phyloP scores from a whole-genome alignment of 371 early-diverging fungal species.

The Mucor velutinosus region DNA sequence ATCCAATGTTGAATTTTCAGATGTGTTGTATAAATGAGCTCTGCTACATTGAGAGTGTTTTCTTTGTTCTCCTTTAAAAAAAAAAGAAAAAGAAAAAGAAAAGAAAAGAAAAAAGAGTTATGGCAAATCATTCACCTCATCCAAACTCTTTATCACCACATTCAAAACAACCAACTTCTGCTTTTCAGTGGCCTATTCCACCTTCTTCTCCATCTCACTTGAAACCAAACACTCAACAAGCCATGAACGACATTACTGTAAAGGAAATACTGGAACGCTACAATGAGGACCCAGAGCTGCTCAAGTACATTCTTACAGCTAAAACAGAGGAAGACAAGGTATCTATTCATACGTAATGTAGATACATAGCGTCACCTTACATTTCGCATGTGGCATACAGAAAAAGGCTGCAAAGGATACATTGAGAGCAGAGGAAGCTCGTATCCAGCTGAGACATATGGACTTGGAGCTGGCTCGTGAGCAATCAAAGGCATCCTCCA shows the following conservation, averaged over 20 bases:
- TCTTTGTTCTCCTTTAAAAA: constrained; percentile 2
- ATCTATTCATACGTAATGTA: neutral
- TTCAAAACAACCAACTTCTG: constrained; percentile 22
- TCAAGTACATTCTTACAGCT: constrained; percentile 41
- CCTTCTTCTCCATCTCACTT: constrained; percentile 20
- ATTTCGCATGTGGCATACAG: constrained; percentile 11
- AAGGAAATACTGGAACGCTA: constrained; percentile 45
- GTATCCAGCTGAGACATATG: constrained; percentile 40
- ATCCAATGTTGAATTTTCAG: neutral
- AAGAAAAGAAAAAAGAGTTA: neutral
- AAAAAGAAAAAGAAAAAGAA: no score
- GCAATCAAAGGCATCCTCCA: constrained; percentile 26
- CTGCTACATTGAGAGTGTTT: neutral
- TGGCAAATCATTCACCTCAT: constrained; percentile 24
- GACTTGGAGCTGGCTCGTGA: constrained; percentile 40
- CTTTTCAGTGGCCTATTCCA: constrained; percentile 45
- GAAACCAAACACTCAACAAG: neutral
- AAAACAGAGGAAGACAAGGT: constrained; percentile 60
- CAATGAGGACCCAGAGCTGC: constrained; percentile 39
- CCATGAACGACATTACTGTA: constrained; percentile 32
- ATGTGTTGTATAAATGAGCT: constrained; percentile 1
- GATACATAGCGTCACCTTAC: neutral
- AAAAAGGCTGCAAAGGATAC: constrained; percentile 46
- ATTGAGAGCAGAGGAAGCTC: constrained; percentile 40
- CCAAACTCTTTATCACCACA: constrained; percentile 23